Base-by-base conservation (phyloP, 2,329 filamentous ascomycete genomes). In the Colletotrichum endophyticum region DNA sequence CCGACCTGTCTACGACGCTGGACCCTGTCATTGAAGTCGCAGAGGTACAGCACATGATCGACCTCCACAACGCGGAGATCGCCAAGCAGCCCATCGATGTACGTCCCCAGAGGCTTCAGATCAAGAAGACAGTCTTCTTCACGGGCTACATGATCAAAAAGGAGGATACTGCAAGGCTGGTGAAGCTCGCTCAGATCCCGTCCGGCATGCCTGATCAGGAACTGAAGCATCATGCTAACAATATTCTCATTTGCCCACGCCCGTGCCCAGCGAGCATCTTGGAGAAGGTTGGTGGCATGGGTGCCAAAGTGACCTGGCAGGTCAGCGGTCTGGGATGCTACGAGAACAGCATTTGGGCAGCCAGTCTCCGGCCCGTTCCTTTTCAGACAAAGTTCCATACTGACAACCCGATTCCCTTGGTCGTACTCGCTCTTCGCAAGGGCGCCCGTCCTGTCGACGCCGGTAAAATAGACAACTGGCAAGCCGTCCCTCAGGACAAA, bases 51-150 rank as follows among this genome's bases (percentile, higher is more conserved):
- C 93, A 94, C 79, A 94, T 98, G 88, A 94, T 99, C 85, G 96
- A 98, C 82, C 89, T 91, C 25, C 96, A 99, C 87, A 99, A 99
- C 83, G 85, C 87, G 5, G 86, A 91, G 28, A 85, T 94, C 56
- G 81, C 81, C 57, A 73, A 71, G 15, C 80, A 83, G 64, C 79
- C 84, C 78, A 66, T 84, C 82, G 74, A 87, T 57, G 76, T 80
- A 19, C 84, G 84, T 30, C 84, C 84, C 64, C 83, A 85, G 56
- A 87, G 85, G 62, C 89, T 97, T 76, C 90, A 91, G 79, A 95
- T 99, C 83, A 95, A 95, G 84, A 96, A 96, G 83, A 95, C 93
- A 2, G 94, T 98, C 66, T 95, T 96, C 85, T 98, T 96, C 85
- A 98, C 97, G 2, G 95, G 95, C 66, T 99, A 99, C 85, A 92